phyloP scores from a whole-genome alignment of 176 grass and related monocot species.

The Oryza meridionalis region DNA sequence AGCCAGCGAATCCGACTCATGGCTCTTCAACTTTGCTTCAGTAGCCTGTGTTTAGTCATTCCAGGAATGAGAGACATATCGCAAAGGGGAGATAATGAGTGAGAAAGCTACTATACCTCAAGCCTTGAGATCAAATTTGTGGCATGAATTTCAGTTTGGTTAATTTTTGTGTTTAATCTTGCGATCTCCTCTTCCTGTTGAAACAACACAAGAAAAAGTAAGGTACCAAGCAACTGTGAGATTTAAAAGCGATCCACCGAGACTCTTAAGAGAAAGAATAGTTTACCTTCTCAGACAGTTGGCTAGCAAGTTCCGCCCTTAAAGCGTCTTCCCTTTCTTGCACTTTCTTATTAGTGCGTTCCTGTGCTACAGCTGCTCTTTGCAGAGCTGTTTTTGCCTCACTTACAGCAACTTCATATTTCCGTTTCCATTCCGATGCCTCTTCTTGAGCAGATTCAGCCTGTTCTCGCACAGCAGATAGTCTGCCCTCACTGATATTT shows the following conservation, averaged over 20 bases:
- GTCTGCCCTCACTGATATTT: constrained; percentile 88
- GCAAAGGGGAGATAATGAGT: neutral
- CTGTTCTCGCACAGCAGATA: constrained; percentile 88
- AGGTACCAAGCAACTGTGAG: neutral
- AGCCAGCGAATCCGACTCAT: constrained; percentile 60
- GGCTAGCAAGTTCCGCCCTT: constrained; percentile 78
- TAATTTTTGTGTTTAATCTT: constrained; percentile 74
- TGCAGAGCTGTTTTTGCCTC: constrained; percentile 90
- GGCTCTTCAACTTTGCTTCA: constrained; percentile 74
- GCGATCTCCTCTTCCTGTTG: constrained; percentile 83
- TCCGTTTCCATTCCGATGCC: constrained; percentile 94
- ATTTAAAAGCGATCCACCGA: constrained; percentile 3
- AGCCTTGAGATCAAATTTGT: constrained; percentile 69
- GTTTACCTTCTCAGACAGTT: constrained; percentile 85
- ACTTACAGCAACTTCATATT: constrained; percentile 74
- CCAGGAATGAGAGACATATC: constrained; percentile 31
- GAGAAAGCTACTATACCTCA: constrained; percentile 54
- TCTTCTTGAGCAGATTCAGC: constrained; percentile 94
- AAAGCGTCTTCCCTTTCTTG: constrained; percentile 91
- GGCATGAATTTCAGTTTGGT: constrained; percentile 75
- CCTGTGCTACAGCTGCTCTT: constrained; percentile 90
- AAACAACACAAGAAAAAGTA: constrained; percentile 32
- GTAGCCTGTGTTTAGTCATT: constrained; percentile 55
- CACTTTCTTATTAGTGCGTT: constrained; percentile 88
- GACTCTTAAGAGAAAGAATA: neutral